A percentile compares a stretch with the other conserved stretches of the same genome.
Evolutionary conservation across 257 asterid genomes (phyloP).

Genomic region (Thymus mandschuricus): DNA sequence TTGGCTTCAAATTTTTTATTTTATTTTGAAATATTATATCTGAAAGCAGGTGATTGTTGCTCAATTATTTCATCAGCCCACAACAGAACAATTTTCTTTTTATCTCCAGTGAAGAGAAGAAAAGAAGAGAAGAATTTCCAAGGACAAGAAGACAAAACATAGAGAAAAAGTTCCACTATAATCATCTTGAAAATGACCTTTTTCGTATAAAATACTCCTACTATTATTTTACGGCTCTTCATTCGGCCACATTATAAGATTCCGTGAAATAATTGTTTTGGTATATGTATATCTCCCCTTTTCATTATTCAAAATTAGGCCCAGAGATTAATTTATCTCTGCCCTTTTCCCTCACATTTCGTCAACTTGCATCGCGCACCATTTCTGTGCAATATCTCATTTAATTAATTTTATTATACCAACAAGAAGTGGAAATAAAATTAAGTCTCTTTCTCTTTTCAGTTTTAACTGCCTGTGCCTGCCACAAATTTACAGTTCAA

Average conservation of each 20-base stretch:
- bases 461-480: too few relatives aligned
- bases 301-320: neutral
- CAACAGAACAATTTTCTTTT: neutral
- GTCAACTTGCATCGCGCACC: slow-evolving; percentile 12
- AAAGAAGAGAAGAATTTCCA: neutral
- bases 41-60: neutral
- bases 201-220: neutral
- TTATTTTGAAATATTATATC: too few relatives aligned
- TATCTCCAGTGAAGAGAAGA: too few relatives aligned
- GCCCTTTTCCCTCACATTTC: slow-evolving; percentile 19
- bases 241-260: slow-evolving; percentile 26
- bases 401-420: too few relatives aligned
- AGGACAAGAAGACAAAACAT: neutral
- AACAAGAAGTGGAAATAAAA: too few relatives aligned
- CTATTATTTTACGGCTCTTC: slow-evolving; percentile 1
- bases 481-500: too few relatives aligned
- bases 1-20: neutral
- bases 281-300: slow-evolving; percentile 4
- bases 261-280: neutral
- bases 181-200: neutral
- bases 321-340: neutral
- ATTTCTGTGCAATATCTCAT: neutral
- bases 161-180: slow-evolving; percentile 13
- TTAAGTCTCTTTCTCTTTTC: neutral
- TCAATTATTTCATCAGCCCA: neutral